A percentile compares a stretch with the other conserved stretches of the same genome.
phyloP scores from a whole-genome alignment of 2,329 filamentous ascomycete genomes.

The Arthrobotrys megalospora region DNA sequence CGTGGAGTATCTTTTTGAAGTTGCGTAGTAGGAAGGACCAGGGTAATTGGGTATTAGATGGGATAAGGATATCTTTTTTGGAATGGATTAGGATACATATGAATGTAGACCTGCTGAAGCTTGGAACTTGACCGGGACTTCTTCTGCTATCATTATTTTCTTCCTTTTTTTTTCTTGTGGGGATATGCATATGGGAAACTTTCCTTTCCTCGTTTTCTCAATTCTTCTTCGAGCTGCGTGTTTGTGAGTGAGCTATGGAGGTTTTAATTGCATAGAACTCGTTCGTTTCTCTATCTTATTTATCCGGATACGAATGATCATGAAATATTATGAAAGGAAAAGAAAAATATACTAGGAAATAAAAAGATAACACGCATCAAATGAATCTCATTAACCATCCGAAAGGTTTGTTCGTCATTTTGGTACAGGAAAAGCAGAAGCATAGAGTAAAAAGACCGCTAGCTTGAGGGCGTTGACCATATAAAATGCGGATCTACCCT shows the following conservation, averaged over 20 bases:
- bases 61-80: conserved; percentile 8
- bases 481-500: conserved; percentile 3
- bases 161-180: conserved; percentile 1
- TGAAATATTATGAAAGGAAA: conserved; percentile 10
- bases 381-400: conserved; percentile 17
- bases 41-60: not conserved
- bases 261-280: conserved; percentile 48
- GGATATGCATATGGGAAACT: conserved; percentile 32
- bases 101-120: conserved; percentile 15
- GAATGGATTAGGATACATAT: conserved; percentile 8
- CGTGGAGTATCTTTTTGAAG: conserved; percentile 95
- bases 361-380: not conserved
- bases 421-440: conserved; percentile 36
- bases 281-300: conserved; percentile 7
- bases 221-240: not conserved
- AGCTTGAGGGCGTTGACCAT: conserved; percentile 13
- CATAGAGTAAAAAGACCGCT: not conserved
- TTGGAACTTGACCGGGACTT: conserved; percentile 4
- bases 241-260: conserved; percentile 30
- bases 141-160: conserved; percentile 28
- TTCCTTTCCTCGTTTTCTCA: conserved; percentile 26
- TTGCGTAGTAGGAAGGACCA: conserved; percentile 67
- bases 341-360: not conserved
- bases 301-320: conserved; percentile 3
- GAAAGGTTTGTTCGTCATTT: conserved; percentile 30